phyloP scores from a whole-genome alignment of 192 early-diverging fungal species.

The Backusella tarrabulga region DNA sequence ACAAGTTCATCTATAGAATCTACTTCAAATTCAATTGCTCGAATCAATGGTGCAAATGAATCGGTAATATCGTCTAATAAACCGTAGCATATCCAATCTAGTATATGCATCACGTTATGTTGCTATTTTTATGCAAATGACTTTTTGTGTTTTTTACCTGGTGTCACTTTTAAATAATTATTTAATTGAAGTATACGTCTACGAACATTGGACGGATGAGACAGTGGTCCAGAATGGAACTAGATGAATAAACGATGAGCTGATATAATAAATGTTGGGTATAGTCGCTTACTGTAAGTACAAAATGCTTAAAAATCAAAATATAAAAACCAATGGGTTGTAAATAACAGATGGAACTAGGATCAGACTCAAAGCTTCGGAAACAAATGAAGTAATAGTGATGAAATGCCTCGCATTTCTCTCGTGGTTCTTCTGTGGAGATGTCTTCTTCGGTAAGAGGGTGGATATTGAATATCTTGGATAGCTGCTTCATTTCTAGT shows the following conservation, averaged over 20 bases:
- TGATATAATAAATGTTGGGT: too few species aligned
- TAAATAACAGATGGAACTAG: conserved; percentile 57
- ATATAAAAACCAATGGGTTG: conserved; percentile 69
- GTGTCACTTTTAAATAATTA: conserved; percentile 81
- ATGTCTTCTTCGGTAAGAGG: conserved; percentile 90
- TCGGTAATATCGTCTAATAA: conserved; percentile 96
- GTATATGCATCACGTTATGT: neutral
- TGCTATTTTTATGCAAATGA: conserved; percentile 14
- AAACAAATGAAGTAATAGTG: conserved; percentile 94
- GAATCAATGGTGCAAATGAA: conserved; percentile 82
- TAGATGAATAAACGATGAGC: conserved; percentile 21
- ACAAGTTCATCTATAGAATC: conserved; percentile 95
- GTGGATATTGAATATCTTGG: conserved; percentile 67
- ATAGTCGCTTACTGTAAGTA: conserved; percentile 54
- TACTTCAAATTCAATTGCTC: conserved; percentile 90
- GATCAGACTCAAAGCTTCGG: conserved; percentile 70
- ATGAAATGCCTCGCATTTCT: conserved; percentile 89
- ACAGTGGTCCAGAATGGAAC: conserved; percentile 79
- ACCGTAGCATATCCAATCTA: conserved; percentile 97
- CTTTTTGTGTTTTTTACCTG: conserved; percentile 42
- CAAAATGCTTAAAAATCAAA: conserved; percentile 65
- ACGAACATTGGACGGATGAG: conserved; percentile 84
- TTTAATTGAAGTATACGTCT: conserved; percentile 82
- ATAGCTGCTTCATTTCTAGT: conserved; percentile 54
- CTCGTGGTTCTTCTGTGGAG: conserved; percentile 78